A percentile compares a stretch with the other conserved stretches of the same genome.
Conservation (phyloP, 2,329 filamentous ascomycete species). For the Hymenoscyphus occultus region DNA sequence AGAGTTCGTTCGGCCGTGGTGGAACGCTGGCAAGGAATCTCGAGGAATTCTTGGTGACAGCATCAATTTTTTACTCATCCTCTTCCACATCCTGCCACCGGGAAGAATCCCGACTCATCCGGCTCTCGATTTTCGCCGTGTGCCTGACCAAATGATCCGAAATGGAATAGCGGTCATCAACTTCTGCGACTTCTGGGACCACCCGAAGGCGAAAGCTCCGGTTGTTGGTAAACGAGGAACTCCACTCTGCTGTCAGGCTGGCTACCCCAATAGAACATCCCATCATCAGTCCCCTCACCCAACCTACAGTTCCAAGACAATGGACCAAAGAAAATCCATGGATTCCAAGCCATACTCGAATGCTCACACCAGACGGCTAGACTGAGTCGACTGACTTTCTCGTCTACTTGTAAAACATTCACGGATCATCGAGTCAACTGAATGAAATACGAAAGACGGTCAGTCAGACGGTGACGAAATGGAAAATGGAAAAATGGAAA, state of each 20-base stretch:
- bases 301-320: not conserved
- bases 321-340: not conserved
- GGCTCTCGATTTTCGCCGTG: not conserved
- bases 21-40: not conserved
- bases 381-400: no score
- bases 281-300: not conserved
- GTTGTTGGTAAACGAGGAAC: not conserved
- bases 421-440: not conserved
- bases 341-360: not conserved
- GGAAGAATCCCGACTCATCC: not conserved
- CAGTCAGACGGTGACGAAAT: not conserved
- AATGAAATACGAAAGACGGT: no score
- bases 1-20: not conserved
- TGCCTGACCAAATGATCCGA: not conserved
- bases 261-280: not conserved
- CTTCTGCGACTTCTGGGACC: not conserved
- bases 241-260: not conserved
- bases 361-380: no score
- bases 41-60: not conserved
- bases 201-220: not conserved
- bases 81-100: not conserved
- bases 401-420: not conserved
- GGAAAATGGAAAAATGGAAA: not conserved
- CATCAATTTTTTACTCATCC: not conserved
- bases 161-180: not conserved